Evolutionary conservation across 306 rosid species (phyloP).

Genomic region (Pyrus pyrifolia): DNA sequence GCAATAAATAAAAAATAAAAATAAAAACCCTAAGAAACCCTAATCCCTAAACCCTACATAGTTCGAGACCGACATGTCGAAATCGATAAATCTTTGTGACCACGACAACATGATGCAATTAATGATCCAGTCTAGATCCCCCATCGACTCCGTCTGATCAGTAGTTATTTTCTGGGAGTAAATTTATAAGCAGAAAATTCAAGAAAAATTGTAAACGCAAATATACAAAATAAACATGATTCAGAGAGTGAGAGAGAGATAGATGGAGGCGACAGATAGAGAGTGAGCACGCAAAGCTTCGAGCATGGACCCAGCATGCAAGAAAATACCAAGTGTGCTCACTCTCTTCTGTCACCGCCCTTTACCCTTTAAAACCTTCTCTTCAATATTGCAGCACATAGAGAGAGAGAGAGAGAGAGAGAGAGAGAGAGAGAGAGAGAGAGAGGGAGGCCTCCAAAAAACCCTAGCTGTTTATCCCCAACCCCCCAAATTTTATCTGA

Average conservation of each 20-base stretch:
- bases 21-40: neutral
- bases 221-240: neutral
- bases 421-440: too few relatives aligned
- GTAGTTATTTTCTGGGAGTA: neutral
- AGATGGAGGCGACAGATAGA: constrained; percentile 65
- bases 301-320: constrained; percentile 52
- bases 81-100: neutral
- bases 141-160: neutral
- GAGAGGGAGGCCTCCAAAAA: neutral
- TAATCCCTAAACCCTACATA: neutral
- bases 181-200: neutral
- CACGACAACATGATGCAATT: neutral
- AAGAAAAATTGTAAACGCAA: neutral
- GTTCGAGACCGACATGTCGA: neutral
- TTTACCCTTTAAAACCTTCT: constrained; percentile 24
- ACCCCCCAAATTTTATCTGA: constrained; percentile 23
- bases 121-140: neutral
- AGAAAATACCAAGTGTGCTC: constrained; percentile 94
- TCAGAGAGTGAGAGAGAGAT: constrained; percentile 8
- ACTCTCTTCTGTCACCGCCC: constrained; percentile 99
- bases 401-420: neutral
- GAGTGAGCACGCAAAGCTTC: constrained; percentile 89
- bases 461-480: neutral
- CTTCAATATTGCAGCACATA: neutral
- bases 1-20: neutral